Base-by-base conservation (phyloP, 2,329 filamentous ascomycete genomes). In the Talaromyces sp. region DNA sequence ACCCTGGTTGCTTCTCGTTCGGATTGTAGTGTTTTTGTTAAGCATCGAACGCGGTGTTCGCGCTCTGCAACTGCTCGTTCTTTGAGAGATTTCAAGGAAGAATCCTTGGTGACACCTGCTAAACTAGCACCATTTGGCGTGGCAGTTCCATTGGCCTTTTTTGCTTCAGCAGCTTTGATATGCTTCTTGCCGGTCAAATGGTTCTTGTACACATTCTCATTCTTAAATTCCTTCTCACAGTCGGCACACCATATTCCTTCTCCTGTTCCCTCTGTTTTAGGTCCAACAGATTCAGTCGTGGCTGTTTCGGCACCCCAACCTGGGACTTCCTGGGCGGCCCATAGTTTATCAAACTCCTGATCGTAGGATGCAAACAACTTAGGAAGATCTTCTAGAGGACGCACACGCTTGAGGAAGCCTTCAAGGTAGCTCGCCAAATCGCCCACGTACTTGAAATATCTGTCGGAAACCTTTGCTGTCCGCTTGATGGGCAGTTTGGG, bases 201-300 rank as follows among this genome's bases (percentile, higher is more conserved):
- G 43, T 87, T 89, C 72, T 93, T 93, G 82, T 96, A 97, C 57
- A 97, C 92, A 68, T 97, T 97, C 69, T 95, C 88, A 73, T 97
- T 98, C 73, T 91, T 93, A 80, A 98, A 99, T 66, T 94, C 92
- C 79, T 93, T 97, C 74, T 95, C 90, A 75, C 95, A 99, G 68
- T 93, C 93, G 6, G 89, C 84, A 73, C 95, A 99, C 90, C 91
- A 98, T 16, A 93, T 85, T 0, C 90, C 91, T 61, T 92, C 89
- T 0, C 84, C 84, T 72, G 83, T 73, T 73, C 85, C 83, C 73
- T 87, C 82, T 8, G 84, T 85, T 60, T 79, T 79, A 3, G 80
- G 80, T 5, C 72, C 79, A 31, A 78, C 70, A 1, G 79, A 67
- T 0, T 79, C 80, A 43, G 79, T 78, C 16, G 79, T 63, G 66